These are phyloP conservation scores for Tetracladium setigerum DNA, from an alignment of 495 filamentous ascomycete species.

Conservation along the genomic window DNA sequence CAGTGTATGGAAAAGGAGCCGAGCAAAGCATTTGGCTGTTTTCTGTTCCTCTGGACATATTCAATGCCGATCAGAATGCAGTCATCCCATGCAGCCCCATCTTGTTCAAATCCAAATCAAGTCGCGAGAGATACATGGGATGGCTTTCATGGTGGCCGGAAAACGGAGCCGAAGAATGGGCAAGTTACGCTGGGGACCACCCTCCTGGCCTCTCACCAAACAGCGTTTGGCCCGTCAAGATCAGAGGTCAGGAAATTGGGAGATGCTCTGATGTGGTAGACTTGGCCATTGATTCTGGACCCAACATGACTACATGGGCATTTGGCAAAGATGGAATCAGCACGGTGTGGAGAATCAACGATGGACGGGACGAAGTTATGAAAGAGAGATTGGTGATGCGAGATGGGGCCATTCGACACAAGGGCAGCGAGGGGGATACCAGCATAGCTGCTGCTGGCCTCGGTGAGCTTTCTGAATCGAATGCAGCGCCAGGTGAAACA, in stretches of 20 bases:
- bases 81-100: background rate
- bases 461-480: too few species aligned
- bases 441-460: constrained; percentile 1
- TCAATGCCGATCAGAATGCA: constrained; percentile 25
- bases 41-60: constrained; percentile 55
- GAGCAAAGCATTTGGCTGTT: constrained; percentile 47
- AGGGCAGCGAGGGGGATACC: constrained; percentile 16
- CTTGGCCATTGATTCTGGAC: constrained; percentile 30
- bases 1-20: constrained; percentile 38
- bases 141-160: constrained; percentile 19
- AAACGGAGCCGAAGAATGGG: constrained; percentile 11
- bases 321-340: constrained; percentile 29
- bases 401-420: constrained; percentile 21
- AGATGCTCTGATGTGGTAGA: constrained; percentile 26
- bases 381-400: constrained; percentile 9
- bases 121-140: constrained; percentile 4
- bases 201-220: constrained; percentile 11
- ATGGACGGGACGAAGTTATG: constrained; percentile 3
- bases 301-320: constrained; percentile 32
- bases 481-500: too few species aligned
- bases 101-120: background rate
- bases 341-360: constrained; percentile 25
- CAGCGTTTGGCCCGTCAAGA: constrained; percentile 24
- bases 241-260: constrained; percentile 31
- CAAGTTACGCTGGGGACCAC: constrained; percentile 6